Evolutionary conservation across 441 rosid genomes (phyloP), one percentile per base, ranked within the genome.

Genomic region (Populus hybrid): DNA sequence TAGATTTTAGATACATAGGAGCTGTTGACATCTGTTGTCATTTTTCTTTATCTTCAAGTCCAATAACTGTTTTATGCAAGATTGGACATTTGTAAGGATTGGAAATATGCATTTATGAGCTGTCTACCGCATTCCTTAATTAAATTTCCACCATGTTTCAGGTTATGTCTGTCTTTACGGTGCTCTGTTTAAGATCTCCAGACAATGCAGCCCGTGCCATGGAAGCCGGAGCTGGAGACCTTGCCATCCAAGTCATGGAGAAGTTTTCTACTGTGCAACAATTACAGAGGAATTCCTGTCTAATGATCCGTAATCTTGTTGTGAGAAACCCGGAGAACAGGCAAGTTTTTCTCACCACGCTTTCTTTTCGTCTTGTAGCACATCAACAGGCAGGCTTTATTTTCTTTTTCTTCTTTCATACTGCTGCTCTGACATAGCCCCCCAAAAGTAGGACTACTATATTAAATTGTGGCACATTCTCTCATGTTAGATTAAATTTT

Each of bases 211-310:
- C 92, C 72, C 80, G 88, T 67, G 98, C 99, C 36, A 84, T 92
- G 73, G 98, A 92, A 87, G 95, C 97, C 4, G 99, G 99, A 80
- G 97, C 97, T 19, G 99, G 98, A 75, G 98, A 95, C 74, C 84
- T 91, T 71, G 95, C 97, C 9, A 78, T 91, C 46, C 95, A 94
- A 83, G 92, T 94, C 82, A 95, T 95, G 99, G 86, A 87, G 84
- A 89, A 83, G 76, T 92, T 94, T 78, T 97, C 97, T 70, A 73
- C 78, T 76, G 88, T 91, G n/a, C 91, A 75, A 36, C 98, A 81
- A 77, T 79, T 94, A 88, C 99, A 89, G 84, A 86, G 84, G 82
- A 91, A 85, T 77, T 86, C 92, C 59, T 95, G 98, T 87, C 86
- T 88, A 79, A 92, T 93, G 99, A 88, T 94, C 81, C 90, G 98